Evolutionary conservation across 495 filamentous ascomycete species (phyloP).

Genomic region (Aspergillus heteromorphus): DNA sequence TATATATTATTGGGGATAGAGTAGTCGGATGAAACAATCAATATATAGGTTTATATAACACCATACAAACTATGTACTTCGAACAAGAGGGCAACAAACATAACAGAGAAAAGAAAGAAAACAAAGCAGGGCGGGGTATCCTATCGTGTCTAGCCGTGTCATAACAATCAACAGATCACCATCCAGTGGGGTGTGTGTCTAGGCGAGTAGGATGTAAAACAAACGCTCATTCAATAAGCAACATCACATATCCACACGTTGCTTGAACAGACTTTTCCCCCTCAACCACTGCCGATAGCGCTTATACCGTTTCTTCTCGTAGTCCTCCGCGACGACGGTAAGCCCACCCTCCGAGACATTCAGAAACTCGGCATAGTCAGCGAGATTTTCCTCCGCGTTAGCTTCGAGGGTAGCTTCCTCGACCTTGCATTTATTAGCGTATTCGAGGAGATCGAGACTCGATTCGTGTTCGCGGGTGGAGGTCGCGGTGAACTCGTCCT

Average conservation of each 20-base stretch:
- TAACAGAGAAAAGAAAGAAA: no score
- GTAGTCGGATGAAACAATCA: constrained; percentile 3
- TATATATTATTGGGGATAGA: background rate
- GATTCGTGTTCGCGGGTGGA: constrained; percentile 36
- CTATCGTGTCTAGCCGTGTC: no score
- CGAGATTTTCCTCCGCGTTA: constrained; percentile 61
- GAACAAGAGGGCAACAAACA: no score
- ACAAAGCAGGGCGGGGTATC: no score
- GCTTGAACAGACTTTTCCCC: constrained; percentile 91
- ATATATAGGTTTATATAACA: no score
- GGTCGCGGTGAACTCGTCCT: constrained; percentile 46
- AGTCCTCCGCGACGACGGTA: constrained; percentile 80
- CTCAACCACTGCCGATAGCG: constrained; percentile 90
- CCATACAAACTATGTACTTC: no score
- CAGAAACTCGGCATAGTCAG: constrained; percentile 70
- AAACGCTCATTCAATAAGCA: no score
- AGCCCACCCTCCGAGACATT: constrained; percentile 73
- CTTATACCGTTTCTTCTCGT: constrained; percentile 87
- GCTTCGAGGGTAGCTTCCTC: constrained; percentile 29
- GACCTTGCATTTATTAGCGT: constrained; percentile 53
- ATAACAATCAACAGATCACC: no score
- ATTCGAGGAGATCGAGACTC: constrained; percentile 67
- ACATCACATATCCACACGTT: constrained; percentile 60
- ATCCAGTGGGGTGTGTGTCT: no score
- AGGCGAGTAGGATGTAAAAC: no score